Base-by-base conservation (phyloP, 2,329 filamentous ascomycete genomes). In the Sporothrix sp. region DNA sequence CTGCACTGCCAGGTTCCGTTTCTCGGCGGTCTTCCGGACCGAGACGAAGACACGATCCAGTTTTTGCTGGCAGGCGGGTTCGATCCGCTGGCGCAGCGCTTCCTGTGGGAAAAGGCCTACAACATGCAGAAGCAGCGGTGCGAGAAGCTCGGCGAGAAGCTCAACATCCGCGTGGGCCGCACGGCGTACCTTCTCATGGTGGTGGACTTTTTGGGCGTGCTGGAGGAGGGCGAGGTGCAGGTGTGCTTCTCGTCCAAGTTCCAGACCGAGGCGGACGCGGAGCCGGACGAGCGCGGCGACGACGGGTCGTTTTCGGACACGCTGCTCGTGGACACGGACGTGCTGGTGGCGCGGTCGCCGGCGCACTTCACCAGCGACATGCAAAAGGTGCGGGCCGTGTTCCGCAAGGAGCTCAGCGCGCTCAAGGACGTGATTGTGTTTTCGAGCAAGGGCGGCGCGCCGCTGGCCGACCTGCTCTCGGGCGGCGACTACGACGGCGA, bases 401-500 rank as follows among this genome's bases (percentile, higher is more conserved):
- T 74, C 53, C 73, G 69, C n/a, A 71, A 73, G 0, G 72, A 81
- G 37, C 67, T 91, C 0, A 76, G 81, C 3, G 76, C 78, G 2
- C 65, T 95, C 0, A 84, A 84, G 54, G 84, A 96, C 58, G 81
- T 95, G 1, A 73, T 93, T 13, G 75, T 96, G 0, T 96, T 97
- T 57, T 73, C 86, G 0, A 71, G 70, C 0, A 76, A 74, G 53
- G 85, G 85, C 0, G 61, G 73, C 23, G 68, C 66, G 1, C 78
- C 85, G 0, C 71, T 89, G 0, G 87, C 85, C 0, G 76, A 79
- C 8, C 81, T 82, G 58, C 69, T 91, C 0, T 87, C 85, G 1
- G 87, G 87, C 0, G 87, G 87, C 0, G 87, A 91, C 59, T 91
- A 89, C 55, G 86, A 91, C 57, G 87, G 87, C 0, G 87, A 93